These are phyloP conservation scores for Chytriomyces sp. DNA, from an alignment of 192 early-diverging fungal species.

Conservation along the genomic window DNA sequence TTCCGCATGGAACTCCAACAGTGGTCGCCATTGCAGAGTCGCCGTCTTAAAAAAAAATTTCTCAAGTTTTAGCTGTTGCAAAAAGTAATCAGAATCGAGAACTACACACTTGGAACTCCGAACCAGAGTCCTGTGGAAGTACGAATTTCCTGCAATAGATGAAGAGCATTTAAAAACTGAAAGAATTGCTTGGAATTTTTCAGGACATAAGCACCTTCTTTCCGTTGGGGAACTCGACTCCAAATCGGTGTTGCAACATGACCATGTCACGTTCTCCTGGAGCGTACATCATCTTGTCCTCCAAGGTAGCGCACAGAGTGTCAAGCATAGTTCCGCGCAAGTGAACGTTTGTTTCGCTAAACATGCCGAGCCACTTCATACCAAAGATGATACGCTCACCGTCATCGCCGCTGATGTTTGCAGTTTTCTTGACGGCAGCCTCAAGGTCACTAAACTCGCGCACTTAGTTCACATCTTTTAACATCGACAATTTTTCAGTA, in stretches of 20 bases:
- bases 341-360: slow-evolving; percentile 26
- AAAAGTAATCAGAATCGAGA: not conserved
- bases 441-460: slow-evolving; percentile 20
- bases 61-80: not conserved
- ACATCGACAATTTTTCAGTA: not conserved
- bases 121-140: slow-evolving; percentile 93
- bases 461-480: not conserved
- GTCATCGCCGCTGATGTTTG: slow-evolving; percentile 34
- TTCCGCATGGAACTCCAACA: slow-evolving; percentile 95
- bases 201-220: slow-evolving; percentile 71
- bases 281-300: slow-evolving; percentile 76
- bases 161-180: not conserved
- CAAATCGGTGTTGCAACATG: slow-evolving; percentile 94
- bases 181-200: not conserved
- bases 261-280: slow-evolving; percentile 90
- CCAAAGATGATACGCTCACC: slow-evolving; percentile 43
- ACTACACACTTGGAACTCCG: slow-evolving; percentile 69
- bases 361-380: slow-evolving; percentile 35
- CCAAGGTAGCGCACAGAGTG: slow-evolving; percentile 80
- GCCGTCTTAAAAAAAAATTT: slow-evolving; percentile 47
- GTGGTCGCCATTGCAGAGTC: slow-evolving; percentile 93
- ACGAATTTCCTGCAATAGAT: slow-evolving; percentile 47
- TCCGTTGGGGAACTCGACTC: slow-evolving; percentile 72
- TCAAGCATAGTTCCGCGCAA: slow-evolving; percentile 70
- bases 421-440: slow-evolving; percentile 32